Evolutionary conservation across 2,329 filamentous ascomycete species (phyloP).

Genomic region (Claviceps monticola): DNA sequence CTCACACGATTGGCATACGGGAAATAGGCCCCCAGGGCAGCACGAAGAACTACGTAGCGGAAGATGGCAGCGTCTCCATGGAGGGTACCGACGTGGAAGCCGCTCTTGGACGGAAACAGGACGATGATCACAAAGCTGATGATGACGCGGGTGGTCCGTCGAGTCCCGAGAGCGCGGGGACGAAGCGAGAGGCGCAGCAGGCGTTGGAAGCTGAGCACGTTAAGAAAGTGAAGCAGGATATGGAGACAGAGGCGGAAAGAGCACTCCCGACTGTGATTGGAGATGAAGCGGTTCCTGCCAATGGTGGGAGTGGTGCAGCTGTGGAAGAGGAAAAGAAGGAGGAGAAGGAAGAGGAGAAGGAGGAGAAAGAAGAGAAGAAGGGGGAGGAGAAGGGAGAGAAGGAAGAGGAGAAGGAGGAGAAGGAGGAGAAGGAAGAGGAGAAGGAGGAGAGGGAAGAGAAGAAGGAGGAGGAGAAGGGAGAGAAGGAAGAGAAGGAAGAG

Average conservation of each 20-base stretch:
- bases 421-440: neutral
- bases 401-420: neutral
- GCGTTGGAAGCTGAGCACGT: constrained; percentile 24
- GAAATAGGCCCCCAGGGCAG: constrained; percentile 66
- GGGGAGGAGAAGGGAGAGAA: no score
- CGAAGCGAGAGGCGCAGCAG: constrained; percentile 43
- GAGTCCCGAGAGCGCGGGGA: constrained; percentile 21
- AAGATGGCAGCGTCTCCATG: constrained; percentile 30
- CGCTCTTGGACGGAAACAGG: constrained; percentile 40
- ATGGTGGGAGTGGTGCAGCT: neutral
- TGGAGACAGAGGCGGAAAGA: neutral
- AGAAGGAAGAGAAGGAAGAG: neutral
- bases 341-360: neutral
- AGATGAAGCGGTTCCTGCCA: neutral
- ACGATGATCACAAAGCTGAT: constrained; percentile 12
- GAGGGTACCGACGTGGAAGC: constrained; percentile 46
- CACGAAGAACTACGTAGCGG: constrained; percentile 25
- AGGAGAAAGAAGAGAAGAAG: no score
- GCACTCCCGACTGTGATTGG: neutral
- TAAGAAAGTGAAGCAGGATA: constrained; percentile 38
- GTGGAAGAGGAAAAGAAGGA: neutral
- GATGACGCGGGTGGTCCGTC: constrained; percentile 12
- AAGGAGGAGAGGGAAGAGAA: neutral
- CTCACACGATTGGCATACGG: constrained; percentile 69
- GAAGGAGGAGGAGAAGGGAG: neutral